Evolutionary conservation across 2,329 filamentous ascomycete genomes (phyloP), one percentile per base, ranked within the genome.

Genomic region (Sporothrix brunneoviolacea): DNA sequence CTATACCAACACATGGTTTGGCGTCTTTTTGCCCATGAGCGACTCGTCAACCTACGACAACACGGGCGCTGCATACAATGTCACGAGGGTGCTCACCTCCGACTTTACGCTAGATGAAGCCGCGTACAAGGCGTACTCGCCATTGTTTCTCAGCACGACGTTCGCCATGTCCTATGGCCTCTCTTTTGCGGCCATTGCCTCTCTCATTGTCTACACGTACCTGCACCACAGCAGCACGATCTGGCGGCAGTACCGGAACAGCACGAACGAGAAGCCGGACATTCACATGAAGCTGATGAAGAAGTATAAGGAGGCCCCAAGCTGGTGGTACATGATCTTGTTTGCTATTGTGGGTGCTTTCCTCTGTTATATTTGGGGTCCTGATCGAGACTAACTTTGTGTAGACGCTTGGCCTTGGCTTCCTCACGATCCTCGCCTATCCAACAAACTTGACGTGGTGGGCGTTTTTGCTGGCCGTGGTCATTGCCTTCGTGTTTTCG

Each of bases 31-130:
- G 12, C 83, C 83, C 3, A 88, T 88, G 65, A 86, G 79, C 58
- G 83, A 87, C 61, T 80, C 82, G 1, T 71, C 70, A 39, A 86
- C 80, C 19, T 88, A 87, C 59, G 85, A 89, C 65, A 88, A 89
- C 59, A 86, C 76, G 0, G 84, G 81, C 3, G 57, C 65, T 0
- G 52, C 56, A 0, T 90, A 89, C 66, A 79, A 89, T 58, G 83
- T 85, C 1, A 70, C 70, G 4, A 74, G 74, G 8, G 77, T 90
- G 39, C 66, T 88, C 3, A 83, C 76, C 1, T 60, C 76, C 0
- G 73, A 84, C 2, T 79, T 78, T 45, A 83, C 76, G 0, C 70
- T 89, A 19, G 72, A 89, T 57, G 71, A 77, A 55, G 69, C 72
- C 37, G 82, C 79, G 4, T 88, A 88, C 63, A 68, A 80, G 57